Conservation (phyloP, 441 rosid genomes). For the Jatropha podagrica region DNA sequence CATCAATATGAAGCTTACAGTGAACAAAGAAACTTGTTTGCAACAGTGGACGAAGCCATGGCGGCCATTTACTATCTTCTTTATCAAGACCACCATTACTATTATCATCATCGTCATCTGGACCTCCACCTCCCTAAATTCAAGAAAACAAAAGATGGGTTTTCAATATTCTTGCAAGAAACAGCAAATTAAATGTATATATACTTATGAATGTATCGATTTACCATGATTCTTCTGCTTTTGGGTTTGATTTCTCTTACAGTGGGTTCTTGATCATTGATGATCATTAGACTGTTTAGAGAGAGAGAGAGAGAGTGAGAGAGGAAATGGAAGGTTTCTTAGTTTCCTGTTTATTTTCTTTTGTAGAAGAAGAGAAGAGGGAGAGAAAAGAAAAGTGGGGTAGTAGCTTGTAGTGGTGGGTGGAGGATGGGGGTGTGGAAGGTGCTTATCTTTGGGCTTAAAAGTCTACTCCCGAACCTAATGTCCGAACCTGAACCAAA, state of each 20-base stretch:
- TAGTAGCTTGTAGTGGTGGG: slow-evolving; percentile 39
- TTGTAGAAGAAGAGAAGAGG: slow-evolving; percentile 9
- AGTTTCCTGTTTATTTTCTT: no score
- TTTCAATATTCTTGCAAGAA: background rate
- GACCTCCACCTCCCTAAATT: slow-evolving; percentile 64
- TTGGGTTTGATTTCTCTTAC: slow-evolving; percentile 50
- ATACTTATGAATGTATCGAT: background rate
- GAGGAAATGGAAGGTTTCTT: background rate
- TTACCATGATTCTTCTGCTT: slow-evolving; percentile 59
- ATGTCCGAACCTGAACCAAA: slow-evolving; percentile 37
- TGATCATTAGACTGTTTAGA: slow-evolving; percentile 20
- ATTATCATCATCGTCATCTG: slow-evolving; percentile 62
- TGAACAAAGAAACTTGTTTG: slow-evolving; percentile 72
- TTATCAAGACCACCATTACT: slow-evolving; percentile 12
- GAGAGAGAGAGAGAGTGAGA: background rate
- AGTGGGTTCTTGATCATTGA: slow-evolving; percentile 33
- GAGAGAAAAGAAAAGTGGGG: slow-evolving; percentile 16
- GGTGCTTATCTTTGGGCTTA: slow-evolving; percentile 47
- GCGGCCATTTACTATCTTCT: slow-evolving; percentile 53
- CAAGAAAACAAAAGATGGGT: background rate
- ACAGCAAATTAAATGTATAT: background rate
- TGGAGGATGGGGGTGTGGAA: slow-evolving; percentile 31
- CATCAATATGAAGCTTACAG: slow-evolving; percentile 75
- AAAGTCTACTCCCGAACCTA: slow-evolving; percentile 51
- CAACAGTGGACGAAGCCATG: slow-evolving; percentile 71